Evolutionary conservation across 2,329 filamentous ascomycete genomes (phyloP), one percentile per base, ranked within the genome.

Genomic region (Davidsoniella australis): DNA sequence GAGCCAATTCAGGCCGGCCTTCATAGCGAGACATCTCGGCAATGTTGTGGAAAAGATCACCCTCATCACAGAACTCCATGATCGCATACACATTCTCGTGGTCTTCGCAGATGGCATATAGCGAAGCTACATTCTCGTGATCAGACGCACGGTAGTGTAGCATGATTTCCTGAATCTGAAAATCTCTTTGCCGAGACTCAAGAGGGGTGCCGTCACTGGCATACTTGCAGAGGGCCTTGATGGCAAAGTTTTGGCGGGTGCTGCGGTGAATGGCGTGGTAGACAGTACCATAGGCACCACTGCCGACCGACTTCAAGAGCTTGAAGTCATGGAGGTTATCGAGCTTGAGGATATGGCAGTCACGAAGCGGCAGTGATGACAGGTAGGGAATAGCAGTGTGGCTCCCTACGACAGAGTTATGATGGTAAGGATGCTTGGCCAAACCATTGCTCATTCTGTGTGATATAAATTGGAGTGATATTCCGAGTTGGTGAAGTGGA

Each of bases 11-110:
- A 69, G 96, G 89, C 69, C 94, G 88, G 66, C 85, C 85, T 59
- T 94, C 80, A 64, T 94, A 98, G 63, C 85, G 85, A 62, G 87
- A 85, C 60, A 84, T 78, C 66, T 96, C 89, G 54, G 91, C 96
- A 67, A 98, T 98, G 68, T 93, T 95, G 64, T 84, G 82, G 68
- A 98, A 98, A 56, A 98, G 68, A 63, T 98, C 91, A 61, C 91
- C 91, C 64, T 96, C 91, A 5, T 87, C 86, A 68, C 89, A 96
- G 65, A 88, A 96, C 65, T 98, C 91, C 63, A 98, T 75, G 56
- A 98, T 83, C 58, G 96, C 89, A 66, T 86, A 96, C 55, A 88
- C 93, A 73, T 87, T 95, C 64, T 95, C 87, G 54, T 76, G 72
- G 59, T 84, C 82, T 65, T 94, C 86, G 69, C 96, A 78, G 61